Percentiles rank a stretch among this genome's conserved stretches.
Evolutionary conservation across 2,329 filamentous ascomycete species (phyloP).

Genomic region (Dactylellina cionopaga): DNA sequence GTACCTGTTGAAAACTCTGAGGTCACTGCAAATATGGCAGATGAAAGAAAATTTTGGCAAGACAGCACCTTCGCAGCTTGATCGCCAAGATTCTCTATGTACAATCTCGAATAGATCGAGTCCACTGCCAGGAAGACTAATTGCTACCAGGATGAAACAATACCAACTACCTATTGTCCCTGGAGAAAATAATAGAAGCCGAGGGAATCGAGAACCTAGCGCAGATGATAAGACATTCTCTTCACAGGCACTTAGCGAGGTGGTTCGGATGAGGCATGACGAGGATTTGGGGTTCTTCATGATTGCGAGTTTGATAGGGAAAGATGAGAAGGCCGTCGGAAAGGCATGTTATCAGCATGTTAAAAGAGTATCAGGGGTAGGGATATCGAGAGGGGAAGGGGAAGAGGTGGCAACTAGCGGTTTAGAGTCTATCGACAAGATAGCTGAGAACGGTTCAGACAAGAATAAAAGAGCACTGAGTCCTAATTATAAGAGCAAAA

Average conservation of each 20-base stretch:
- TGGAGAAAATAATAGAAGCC: too few species aligned
- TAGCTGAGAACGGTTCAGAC: not conserved
- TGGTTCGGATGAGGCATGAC: not conserved
- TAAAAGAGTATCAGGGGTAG: not conserved
- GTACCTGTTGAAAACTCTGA: not conserved
- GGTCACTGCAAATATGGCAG: not conserved
- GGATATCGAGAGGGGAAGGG: not conserved
- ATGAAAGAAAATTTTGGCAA: too few species aligned
- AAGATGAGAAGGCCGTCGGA: slow-evolving; percentile 4
- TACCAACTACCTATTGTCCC: not conserved
- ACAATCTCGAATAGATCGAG: too few species aligned
- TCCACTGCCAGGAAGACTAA: not conserved
- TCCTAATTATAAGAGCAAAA: too few species aligned
- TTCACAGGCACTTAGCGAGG: not conserved
- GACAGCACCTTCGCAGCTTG: too few species aligned
- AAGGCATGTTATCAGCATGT: slow-evolving; percentile 1
- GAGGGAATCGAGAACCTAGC: too few species aligned
- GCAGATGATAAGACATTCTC: not conserved
- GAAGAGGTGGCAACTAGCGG: not conserved
- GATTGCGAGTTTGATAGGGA: slow-evolving; percentile 4
- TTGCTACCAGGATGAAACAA: not conserved
- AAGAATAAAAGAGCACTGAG: not conserved
- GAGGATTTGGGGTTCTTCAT: not conserved
- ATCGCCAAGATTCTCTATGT: too few species aligned
- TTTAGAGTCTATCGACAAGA: not conserved